Evolutionary conservation across 164 flowering plant genomes (phyloP), one percentile per base, ranked within the genome.

Genomic region (Dillenia turbinata): DNA sequence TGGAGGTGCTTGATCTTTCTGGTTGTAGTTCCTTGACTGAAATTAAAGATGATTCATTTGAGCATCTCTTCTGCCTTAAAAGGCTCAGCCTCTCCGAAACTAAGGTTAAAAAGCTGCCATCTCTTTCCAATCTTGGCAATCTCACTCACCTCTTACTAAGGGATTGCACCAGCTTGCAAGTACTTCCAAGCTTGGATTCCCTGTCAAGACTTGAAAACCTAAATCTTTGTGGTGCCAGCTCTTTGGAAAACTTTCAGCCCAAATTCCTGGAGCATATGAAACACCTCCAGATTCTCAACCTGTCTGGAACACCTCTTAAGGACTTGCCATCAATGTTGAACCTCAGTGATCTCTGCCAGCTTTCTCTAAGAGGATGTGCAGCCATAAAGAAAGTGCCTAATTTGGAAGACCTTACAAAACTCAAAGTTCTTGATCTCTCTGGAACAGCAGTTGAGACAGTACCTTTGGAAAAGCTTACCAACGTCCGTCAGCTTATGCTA

Each of bases 1-100:
- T 75, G 26, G 62, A 69, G 53, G 57, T 58, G 43, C 75, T 75
- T 16, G 69, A 75, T 64, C 63, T 67, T 33, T 75, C 78, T 9
- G 71, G 67, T 52, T 54, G 67, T 47, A n/a, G 10, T 46, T 12
- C 61, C 10, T 15, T 66, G 46, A 44, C 17, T 16, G 47, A 44
- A 12, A 66, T 66, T 2, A 2, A n/a, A 57, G 66, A 57, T 7
- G 10, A 56, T 10, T 66, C 70, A 11, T 71, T 71, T 57, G 45
- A 57, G 60, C 11, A 46, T 47, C 61, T 69, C 70, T 8, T 63
- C 15, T 51, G 14, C 17, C 73, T 73, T 45, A 12, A 13, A 14
- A 49, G 12, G 10, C 66, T 73, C 22, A 14, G 65, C 54, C 67
- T 73, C 50, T 65, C 73, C 2, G 33, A 56, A 10, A 69, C 79